Evolutionary conservation across 257 asterid species (phyloP).

Genomic region (Apocynum venetum): DNA sequence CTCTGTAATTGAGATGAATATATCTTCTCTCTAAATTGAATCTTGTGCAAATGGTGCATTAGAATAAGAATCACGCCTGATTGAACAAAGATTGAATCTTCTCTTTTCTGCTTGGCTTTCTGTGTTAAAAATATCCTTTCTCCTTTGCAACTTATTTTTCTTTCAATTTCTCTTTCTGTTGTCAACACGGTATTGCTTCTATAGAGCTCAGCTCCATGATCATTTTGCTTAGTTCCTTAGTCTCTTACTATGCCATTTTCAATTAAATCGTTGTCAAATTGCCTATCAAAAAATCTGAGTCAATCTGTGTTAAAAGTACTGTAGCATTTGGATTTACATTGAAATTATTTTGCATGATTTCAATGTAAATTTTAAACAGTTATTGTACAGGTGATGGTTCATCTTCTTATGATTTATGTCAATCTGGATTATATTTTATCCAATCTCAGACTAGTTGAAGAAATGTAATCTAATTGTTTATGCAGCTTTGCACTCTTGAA

Average conservation of each 20-base stretch:
- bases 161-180: neutral
- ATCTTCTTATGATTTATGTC: neutral
- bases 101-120: neutral
- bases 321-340: neutral
- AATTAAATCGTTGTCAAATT: neutral
- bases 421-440: neutral
- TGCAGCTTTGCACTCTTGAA: conserved; percentile 91
- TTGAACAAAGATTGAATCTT: neutral
- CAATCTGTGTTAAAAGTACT: neutral
- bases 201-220: neutral
- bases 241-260: neutral
- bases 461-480: conserved; percentile 12
- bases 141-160: neutral
- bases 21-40: neutral
- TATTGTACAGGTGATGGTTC: too few relatives aligned
- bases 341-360: neutral
- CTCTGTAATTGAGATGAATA: neutral
- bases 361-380: neutral
- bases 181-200: neutral
- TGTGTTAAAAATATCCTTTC: neutral
- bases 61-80: neutral
- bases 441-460: neutral
- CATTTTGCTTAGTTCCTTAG: neutral
- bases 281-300: neutral
- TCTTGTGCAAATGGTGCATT: neutral